phyloP scores from a whole-genome alignment of 2,329 filamentous ascomycete genomes.

The Conoideocrella luteorostrata region DNA sequence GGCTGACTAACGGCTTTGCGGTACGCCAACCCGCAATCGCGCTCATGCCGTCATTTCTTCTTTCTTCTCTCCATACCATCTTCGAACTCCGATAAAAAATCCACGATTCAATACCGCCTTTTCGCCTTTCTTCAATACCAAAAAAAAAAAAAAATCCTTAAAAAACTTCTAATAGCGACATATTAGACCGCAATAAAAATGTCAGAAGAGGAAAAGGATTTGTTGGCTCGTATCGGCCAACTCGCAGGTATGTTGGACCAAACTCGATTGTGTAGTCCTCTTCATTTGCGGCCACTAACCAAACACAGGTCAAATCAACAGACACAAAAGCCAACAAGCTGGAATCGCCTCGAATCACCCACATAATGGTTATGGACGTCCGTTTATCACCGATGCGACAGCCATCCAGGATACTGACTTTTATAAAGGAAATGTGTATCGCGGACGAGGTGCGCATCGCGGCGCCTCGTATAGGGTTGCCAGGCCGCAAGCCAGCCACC shows the following conservation, averaged over 20 bases:
- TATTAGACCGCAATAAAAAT: too few relatives aligned
- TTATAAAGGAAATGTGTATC: slow-evolving; percentile 10
- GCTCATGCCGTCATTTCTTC: slow-evolving; percentile 1
- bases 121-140: too few relatives aligned
- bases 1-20: too few relatives aligned
- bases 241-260: slow-evolving; percentile 36
- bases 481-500: slow-evolving; percentile 31
- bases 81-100: too few relatives aligned
- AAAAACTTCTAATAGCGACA: too few relatives aligned
- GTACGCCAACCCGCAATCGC: too few relatives aligned
- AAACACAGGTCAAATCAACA: slow-evolving; percentile 66
- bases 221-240: slow-evolving; percentile 47
- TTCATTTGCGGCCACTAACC: slow-evolving; percentile 18
- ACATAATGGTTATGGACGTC: slow-evolving; percentile 29
- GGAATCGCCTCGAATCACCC: slow-evolving; percentile 25
- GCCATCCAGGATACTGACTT: slow-evolving; percentile 4
- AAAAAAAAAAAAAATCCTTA: too few relatives aligned
- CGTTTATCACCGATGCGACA: slow-evolving; percentile 13
- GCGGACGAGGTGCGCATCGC: slow-evolving; percentile 23
- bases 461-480: slow-evolving; percentile 28
- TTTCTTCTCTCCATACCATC: neutral
- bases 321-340: slow-evolving; percentile 61
- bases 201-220: slow-evolving; percentile 44
- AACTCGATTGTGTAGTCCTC: neutral
- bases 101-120: too few relatives aligned